These are phyloP conservation scores for Aspergillus floridensis DNA, from an alignment of 2,329 filamentous ascomycete genomes.

Conservation along the genomic window DNA sequence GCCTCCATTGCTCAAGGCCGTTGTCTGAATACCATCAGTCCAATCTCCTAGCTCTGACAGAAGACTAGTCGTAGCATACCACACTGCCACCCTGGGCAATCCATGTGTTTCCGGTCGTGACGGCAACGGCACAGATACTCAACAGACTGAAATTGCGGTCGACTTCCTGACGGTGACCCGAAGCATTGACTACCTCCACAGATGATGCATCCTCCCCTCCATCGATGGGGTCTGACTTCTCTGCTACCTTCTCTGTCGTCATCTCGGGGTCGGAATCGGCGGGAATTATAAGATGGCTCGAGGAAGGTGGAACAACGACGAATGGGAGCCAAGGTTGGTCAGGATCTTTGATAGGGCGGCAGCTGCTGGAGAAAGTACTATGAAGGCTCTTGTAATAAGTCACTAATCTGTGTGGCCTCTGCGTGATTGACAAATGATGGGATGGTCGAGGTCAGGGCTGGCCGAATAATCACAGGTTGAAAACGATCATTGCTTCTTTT, in stretches of 20 bases:
- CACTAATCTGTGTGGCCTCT: no score
- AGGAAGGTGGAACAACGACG: neutral
- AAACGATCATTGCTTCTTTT: neutral
- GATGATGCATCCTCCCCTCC: constrained; percentile 26
- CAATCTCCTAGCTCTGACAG: neutral
- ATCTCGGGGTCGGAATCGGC: constrained; percentile 9
- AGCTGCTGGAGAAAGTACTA: no score
- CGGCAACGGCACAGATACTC: constrained; percentile 58
- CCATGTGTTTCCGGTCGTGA: constrained; percentile 66
- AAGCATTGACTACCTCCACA: constrained; percentile 57
- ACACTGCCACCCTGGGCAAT: constrained; percentile 62
- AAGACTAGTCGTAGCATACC: constrained; percentile 39
- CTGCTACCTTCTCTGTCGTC: constrained; percentile 16
- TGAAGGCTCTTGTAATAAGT: no score
- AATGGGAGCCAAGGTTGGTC: neutral
- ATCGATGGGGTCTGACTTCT: constrained; percentile 26
- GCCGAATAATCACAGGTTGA: no score
- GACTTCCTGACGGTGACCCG: constrained; percentile 63
- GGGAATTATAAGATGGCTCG: neutral
- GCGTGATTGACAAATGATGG: no score
- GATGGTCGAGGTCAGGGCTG: no score
- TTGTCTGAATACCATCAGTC: constrained; percentile 29
- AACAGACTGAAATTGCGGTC: constrained; percentile 61
- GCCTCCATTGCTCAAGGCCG: constrained; percentile 60
- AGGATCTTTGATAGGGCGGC: no score